Conservation (phyloP, 148 eudicot species). For the Salicornia ramosissima region DNA sequence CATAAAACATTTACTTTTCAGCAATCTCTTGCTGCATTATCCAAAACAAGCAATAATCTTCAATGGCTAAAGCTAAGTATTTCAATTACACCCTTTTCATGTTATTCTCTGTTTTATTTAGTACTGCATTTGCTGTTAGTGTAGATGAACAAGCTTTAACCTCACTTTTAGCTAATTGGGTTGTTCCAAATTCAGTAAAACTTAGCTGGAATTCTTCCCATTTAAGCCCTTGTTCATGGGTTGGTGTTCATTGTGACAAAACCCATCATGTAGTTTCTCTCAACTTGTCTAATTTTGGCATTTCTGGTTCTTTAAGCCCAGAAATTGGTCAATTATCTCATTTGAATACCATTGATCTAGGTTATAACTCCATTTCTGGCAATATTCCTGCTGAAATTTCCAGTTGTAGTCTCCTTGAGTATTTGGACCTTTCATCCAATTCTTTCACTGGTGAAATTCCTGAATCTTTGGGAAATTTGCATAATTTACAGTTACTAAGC, state of each 20-base stretch:
- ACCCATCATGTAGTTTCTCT: slow-evolving; percentile 37
- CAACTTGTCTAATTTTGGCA: slow-evolving; percentile 39
- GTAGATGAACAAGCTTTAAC: slow-evolving; percentile 50
- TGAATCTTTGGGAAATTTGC: slow-evolving; percentile 19
- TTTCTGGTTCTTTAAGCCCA: slow-evolving; percentile 56
- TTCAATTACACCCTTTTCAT: neutral
- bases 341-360: slow-evolving; percentile 42
- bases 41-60: neutral
- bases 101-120: slow-evolving; percentile 10
- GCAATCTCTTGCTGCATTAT: no score
- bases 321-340: slow-evolving; percentile 43
- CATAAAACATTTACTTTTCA: no score
- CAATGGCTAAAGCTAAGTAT: slow-evolving; percentile 12
- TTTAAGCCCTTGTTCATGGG: slow-evolving; percentile 68
- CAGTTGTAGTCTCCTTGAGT: slow-evolving; percentile 39
- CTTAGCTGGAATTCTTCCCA: slow-evolving; percentile 51
- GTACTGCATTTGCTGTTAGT: slow-evolving; percentile 32
- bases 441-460: slow-evolving; percentile 45
- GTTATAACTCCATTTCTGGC: slow-evolving; percentile 42
- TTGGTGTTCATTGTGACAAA: slow-evolving; percentile 51
- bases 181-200: slow-evolving; percentile 42
- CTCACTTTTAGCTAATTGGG: slow-evolving; percentile 56
- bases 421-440: slow-evolving; percentile 38
- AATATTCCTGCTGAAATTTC: slow-evolving; percentile 43
- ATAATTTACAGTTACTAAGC: slow-evolving; percentile 20